Evolutionary conservation across 2,329 filamentous ascomycete genomes (phyloP).

Genomic region (Calonectria hawksworthii): DNA sequence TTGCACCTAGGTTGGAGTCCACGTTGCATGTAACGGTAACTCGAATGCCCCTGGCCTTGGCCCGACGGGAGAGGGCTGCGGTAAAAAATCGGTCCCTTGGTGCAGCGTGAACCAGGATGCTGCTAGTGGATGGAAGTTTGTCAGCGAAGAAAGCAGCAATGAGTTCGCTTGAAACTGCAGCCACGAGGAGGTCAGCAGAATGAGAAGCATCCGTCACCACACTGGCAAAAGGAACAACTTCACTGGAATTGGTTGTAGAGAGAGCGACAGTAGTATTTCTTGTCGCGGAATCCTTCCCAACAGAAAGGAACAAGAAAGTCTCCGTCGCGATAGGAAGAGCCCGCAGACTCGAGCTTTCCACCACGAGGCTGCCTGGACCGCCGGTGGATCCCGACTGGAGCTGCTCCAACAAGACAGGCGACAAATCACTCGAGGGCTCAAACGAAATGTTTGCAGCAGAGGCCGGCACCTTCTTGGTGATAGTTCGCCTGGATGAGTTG

Average conservation of each 20-base stretch:
- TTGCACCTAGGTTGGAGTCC: not conserved
- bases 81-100: not conserved
- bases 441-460: not conserved
- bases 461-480: not conserved
- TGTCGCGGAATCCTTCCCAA: not conserved
- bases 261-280: not conserved
- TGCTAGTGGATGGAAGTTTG: not conserved
- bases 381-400: not conserved
- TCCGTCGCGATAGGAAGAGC: not conserved
- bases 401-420: not conserved
- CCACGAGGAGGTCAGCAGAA: not conserved
- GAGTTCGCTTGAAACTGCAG: not conserved
- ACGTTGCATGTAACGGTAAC: not conserved
- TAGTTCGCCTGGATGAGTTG: not conserved
- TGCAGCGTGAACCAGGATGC: not conserved
- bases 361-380: not conserved
- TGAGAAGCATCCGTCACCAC: not conserved
- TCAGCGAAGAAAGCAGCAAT: not conserved
- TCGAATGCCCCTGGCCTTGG: not conserved
- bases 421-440: not conserved
- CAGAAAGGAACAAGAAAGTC: not conserved
- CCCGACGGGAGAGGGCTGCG: not conserved
- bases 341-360: not conserved
- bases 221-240: not conserved
- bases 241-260: not conserved